Base-by-base conservation (phyloP, 257 asterid genomes). In the Gentiana straminea region DNA sequence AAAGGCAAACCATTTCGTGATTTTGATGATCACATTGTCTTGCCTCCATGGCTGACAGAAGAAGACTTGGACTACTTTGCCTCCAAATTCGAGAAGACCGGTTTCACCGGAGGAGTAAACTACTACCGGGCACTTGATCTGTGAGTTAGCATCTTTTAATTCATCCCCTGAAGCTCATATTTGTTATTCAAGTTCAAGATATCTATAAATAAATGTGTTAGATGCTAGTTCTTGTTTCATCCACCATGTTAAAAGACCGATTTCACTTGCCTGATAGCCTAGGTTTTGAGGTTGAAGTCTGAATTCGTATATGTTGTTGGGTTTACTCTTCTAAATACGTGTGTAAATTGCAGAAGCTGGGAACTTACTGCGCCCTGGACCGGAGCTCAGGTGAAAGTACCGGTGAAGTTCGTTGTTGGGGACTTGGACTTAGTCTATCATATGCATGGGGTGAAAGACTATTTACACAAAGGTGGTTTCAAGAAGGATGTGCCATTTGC, bases 91-190 rank as follows among this genome's bases (percentile, higher is more conserved):
- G 74, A 79, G 36, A 78, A 64, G 50, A 65, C 78, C 5, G 94
- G 95, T 57, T 83, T 83, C 75, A 74, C 83, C 1, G 91, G 94
- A 45, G 62, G 79, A n/a, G 36, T 86, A 12, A 86, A 83, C 51
- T 86, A 73, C 69, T 86, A 83, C 52, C 68, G 94, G 35, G 84
- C 91, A 47, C 68, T 81, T 51, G 74, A 81, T 70, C 53, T 61
- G 95, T 83, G 65, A 82, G 75, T 51, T 37, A n/a, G 46, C 9
- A 41, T 41, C 6, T 41, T 41, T 41, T 10, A 41, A 4, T 4
- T 41, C 46, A 5, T 0, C 46, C 9, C 46, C 46, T 41, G 46
- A 41, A 5, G 9, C 3, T 41, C 46, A 41, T 41, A 41, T 2
- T 10, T 5, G 46, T 10, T 3, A 41, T 5, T 41, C 24, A 15